Conservation (phyloP, 768 basidiomycete species). For the Tricholoma saponaceum region DNA sequence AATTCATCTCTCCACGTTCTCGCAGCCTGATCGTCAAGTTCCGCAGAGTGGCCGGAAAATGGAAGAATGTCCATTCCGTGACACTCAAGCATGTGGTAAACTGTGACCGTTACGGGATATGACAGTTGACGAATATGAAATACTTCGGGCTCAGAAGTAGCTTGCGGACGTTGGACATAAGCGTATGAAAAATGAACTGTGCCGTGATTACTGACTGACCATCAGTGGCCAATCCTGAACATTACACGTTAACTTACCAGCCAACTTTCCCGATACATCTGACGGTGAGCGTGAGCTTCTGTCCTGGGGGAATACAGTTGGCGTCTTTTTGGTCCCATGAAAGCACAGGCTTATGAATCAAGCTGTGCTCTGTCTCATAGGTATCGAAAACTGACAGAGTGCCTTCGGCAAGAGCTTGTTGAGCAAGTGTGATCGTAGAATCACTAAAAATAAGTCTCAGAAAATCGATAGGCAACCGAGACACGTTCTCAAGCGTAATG, state of each 20-base stretch:
- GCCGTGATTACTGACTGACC: conserved; percentile 61
- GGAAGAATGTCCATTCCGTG: conserved; percentile 78
- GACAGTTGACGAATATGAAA: conserved; percentile 87
- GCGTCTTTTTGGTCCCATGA: conserved; percentile 59
- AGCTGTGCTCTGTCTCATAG: conserved; percentile 86
- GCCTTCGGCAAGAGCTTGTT: conserved; percentile 74
- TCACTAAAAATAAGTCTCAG: conserved; percentile 86
- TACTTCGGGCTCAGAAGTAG: conserved; percentile 29
- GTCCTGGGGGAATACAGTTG: conserved; percentile 60
- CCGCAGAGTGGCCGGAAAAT: conserved; percentile 33
- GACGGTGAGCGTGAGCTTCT: conserved; percentile 63
- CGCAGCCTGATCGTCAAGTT: conserved; percentile 15
- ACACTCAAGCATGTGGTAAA: conserved; percentile 93
- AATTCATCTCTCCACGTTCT: conserved; percentile 26
- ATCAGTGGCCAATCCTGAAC: conserved; percentile 10
- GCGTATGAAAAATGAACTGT: conserved; percentile 84
- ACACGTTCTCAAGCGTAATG: conserved; percentile 88
- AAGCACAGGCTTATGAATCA: conserved; percentile 76
- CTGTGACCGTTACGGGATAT: conserved; percentile 88
- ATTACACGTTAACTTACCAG: conserved; percentile 61
- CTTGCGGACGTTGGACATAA: conserved; percentile 46
- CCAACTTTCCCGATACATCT: conserved; percentile 86
- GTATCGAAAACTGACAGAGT: conserved; percentile 78
- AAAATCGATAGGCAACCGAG: conserved; percentile 78
- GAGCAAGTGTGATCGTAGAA: conserved; percentile 75